phyloP scores from a whole-genome alignment of 306 rosid genomes.

The Crataegus laevigata region DNA sequence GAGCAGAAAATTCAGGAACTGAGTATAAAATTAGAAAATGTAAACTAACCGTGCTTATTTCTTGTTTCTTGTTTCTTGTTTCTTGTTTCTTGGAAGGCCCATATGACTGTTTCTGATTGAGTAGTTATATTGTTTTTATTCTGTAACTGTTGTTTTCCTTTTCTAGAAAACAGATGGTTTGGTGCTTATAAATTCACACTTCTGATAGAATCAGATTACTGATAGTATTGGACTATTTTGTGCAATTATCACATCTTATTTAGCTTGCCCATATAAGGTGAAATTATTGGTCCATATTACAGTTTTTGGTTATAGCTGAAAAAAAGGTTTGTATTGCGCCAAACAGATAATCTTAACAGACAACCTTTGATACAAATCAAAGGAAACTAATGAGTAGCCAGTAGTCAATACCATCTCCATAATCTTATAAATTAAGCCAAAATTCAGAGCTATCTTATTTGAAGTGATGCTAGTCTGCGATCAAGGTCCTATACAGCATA shows the following conservation, averaged over 20 bases:
- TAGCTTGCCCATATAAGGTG: neutral
- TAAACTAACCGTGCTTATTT: neutral
- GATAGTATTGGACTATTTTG: neutral
- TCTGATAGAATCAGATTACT: neutral
- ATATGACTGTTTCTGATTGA: neutral
- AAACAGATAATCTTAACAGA: neutral
- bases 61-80: neutral
- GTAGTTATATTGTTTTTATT: neutral
- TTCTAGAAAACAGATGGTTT: no score
- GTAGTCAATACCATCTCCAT: neutral
- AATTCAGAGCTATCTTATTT: neutral
- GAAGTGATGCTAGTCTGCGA: neutral
- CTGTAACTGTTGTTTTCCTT: neutral
- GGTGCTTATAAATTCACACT: no score
- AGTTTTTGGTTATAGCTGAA: neutral
- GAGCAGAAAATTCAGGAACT: slow-evolving; percentile 14
- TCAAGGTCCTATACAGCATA: no score
- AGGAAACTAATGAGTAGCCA: neutral
- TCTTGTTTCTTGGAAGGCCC: neutral
- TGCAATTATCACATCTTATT: neutral
- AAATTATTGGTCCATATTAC: neutral
- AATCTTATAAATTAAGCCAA: neutral
- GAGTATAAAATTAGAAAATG: slow-evolving; percentile 12
- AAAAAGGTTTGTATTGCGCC: neutral
- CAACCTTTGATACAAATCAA: neutral